Evolutionary conservation across 768 basidiomycete genomes (phyloP).

Genomic region (Lyophyllum atratum): DNA sequence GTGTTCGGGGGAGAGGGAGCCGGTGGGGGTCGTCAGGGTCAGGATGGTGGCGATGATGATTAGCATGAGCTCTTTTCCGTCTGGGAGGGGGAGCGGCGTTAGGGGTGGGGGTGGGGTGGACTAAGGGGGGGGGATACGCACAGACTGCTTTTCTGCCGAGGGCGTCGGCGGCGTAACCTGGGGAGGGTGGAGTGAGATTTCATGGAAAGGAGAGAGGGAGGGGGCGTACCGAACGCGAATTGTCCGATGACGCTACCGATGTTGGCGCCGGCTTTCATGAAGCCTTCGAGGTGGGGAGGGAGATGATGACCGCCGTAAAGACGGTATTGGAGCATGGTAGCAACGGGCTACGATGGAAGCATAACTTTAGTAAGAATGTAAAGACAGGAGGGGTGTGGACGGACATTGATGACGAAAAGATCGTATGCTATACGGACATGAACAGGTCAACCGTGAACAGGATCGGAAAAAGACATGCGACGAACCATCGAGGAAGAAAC

Average conservation of each 20-base stretch:
- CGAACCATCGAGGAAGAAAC: conserved; percentile 73
- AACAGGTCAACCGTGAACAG: background rate
- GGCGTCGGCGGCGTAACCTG: conserved; percentile 66
- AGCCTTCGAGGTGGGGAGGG: conserved; percentile 57
- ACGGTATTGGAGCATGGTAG: conserved; percentile 68
- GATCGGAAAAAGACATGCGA: background rate
- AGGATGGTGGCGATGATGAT: conserved; percentile 80
- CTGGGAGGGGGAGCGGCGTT: conserved; percentile 28
- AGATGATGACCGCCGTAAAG: conserved; percentile 54
- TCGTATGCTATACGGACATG: conserved; percentile 54
- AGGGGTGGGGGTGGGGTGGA: background rate
- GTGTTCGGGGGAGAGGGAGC: conserved; percentile 49
- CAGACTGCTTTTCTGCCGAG: conserved; percentile 72
- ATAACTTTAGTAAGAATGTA: background rate
- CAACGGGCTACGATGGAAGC: conserved; percentile 48
- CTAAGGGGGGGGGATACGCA: conserved; percentile 22
- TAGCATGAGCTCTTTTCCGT: conserved; percentile 79
- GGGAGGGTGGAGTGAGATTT: background rate
- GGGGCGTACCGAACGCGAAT: conserved; percentile 52
- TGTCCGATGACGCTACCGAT: conserved; percentile 76
- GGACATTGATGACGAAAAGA: conserved; percentile 69
- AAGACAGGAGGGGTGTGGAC: conserved; percentile 12
- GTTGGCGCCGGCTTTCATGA: conserved; percentile 67
- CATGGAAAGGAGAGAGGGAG: background rate
- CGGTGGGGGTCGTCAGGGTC: conserved; percentile 66